Conservation (phyloP, 148 eudicot species). For the Talinum fruticosum region DNA sequence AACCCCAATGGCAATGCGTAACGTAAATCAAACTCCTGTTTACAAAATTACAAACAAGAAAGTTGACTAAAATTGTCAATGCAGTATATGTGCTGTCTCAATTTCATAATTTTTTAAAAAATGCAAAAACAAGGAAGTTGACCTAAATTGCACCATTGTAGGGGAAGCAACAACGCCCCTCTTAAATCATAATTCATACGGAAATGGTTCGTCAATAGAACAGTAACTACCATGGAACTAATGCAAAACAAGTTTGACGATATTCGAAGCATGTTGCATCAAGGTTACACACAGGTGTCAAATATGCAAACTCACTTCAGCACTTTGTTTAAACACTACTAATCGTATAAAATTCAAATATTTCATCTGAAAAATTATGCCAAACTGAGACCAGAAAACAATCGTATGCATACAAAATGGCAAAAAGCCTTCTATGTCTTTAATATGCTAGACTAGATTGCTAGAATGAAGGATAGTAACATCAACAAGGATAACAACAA, state of each 20-base stretch:
- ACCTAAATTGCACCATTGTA: slow-evolving; percentile 2
- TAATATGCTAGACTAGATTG: no score
- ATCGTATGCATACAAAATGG: slow-evolving; percentile 4
- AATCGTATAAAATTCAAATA: no score
- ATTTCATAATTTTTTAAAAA: background rate
- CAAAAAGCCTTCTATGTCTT: background rate
- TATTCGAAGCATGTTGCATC: background rate
- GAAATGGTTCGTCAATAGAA: background rate
- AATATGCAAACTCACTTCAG: background rate
- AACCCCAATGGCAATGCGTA: slow-evolving; percentile 80
- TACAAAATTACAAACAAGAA: slow-evolving; percentile 15
- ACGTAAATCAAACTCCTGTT: slow-evolving; percentile 82
- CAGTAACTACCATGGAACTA: background rate
- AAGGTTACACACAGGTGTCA: background rate
- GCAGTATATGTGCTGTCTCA: background rate
- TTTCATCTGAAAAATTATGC: background rate
- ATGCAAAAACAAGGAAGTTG: slow-evolving; percentile 5
- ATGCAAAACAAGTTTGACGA: no score
- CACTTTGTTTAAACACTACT: no score
- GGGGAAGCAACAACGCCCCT: slow-evolving; percentile 3
- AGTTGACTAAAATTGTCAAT: background rate
- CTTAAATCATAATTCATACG: background rate
- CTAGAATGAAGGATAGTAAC: background rate
- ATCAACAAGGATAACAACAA: background rate
- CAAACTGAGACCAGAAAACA: background rate